Conservation (phyloP, 1,284 basidiomycete species). For the Ustilago sp. region DNA sequence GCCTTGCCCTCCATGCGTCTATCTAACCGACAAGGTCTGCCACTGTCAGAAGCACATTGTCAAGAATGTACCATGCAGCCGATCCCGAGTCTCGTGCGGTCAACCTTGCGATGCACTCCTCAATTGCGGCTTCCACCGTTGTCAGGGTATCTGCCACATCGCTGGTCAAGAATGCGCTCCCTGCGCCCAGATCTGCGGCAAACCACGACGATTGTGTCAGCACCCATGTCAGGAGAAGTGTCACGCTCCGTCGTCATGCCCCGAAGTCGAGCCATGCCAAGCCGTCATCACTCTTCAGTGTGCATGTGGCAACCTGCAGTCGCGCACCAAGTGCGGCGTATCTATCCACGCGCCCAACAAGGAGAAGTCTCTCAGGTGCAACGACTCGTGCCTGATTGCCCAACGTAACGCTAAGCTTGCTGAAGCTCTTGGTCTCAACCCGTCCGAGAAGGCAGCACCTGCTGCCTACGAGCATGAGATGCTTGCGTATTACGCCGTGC, state of each 20-base stretch:
- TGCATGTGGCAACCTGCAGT: constrained; percentile 64
- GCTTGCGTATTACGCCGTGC: constrained; percentile 54
- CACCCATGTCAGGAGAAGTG: constrained; percentile 64
- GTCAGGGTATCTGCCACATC: constrained; percentile 61
- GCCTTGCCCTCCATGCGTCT: constrained; percentile 67
- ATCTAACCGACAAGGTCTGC: constrained; percentile 62
- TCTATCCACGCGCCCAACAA: constrained; percentile 50
- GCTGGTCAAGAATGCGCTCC: constrained; percentile 58
- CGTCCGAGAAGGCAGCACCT: constrained; percentile 44
- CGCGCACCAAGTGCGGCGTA: constrained; percentile 54
- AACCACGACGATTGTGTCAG: constrained; percentile 60
- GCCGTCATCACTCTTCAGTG: constrained; percentile 63
- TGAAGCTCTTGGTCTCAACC: constrained; percentile 65
- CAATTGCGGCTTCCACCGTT: constrained; percentile 65
- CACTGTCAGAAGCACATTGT: constrained; percentile 64
- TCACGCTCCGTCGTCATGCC: constrained; percentile 65
- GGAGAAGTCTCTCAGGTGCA: constrained; percentile 63
- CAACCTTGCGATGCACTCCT: constrained; percentile 58
- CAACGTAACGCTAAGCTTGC: constrained; percentile 67
- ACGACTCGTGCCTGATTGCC: constrained; percentile 63
- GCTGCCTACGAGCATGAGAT: constrained; percentile 49
- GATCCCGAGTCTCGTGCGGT: constrained; percentile 61
- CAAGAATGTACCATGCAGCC: constrained; percentile 65
- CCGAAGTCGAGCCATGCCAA: constrained; percentile 61
- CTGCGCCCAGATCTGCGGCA: constrained; percentile 63